Conservation (phyloP, 2,329 filamentous ascomycete genomes). For the Alternaria sp. region DNA sequence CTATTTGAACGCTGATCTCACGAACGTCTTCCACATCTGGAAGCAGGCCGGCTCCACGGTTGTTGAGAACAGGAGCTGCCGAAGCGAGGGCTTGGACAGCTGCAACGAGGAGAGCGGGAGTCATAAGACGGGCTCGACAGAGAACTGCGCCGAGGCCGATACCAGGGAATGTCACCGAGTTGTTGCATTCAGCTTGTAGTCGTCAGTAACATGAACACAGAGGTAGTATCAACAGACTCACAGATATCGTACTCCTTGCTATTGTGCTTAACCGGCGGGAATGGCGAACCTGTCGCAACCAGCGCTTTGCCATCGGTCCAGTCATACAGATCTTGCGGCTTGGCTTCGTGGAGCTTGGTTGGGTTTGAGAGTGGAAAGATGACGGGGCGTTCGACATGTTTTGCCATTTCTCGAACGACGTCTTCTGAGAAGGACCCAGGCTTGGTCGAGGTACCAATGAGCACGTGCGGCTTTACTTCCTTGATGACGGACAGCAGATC, state of each 20-base stretch:
- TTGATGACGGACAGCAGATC: conserved; percentile 74
- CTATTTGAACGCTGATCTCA: conserved; percentile 80
- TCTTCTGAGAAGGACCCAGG: conserved; percentile 79
- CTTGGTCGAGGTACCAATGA: conserved; percentile 85
- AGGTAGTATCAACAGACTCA: conserved; percentile 39
- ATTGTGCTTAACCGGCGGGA: conserved; percentile 73
- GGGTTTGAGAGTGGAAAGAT: conserved; percentile 89
- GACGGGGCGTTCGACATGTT: conserved; percentile 78
- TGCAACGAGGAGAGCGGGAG: conserved; percentile 82
- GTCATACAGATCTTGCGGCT: conserved; percentile 75
- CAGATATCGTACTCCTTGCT: conserved; percentile 65
- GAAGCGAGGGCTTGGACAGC: conserved; percentile 77
- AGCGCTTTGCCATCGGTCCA: conserved; percentile 84
- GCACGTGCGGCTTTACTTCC: conserved; percentile 77
- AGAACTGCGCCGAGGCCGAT: conserved; percentile 84
- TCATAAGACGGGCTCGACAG: conserved; percentile 71
- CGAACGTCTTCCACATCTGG: conserved; percentile 80
- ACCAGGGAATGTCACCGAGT: conserved; percentile 84
- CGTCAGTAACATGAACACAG: conserved; percentile 14
- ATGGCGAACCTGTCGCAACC: conserved; percentile 85
- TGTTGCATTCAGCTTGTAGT: conserved; percentile 81
- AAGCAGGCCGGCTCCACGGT: conserved; percentile 70
- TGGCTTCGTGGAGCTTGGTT: conserved; percentile 82
- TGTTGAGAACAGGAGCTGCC: conserved; percentile 73
- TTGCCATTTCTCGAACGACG: conserved; percentile 77